Percentiles rank a stretch among this genome's conserved stretches.
phyloP scores from a whole-genome alignment of 768 basidiomycete genomes.

The Lactarius sp. region DNA sequence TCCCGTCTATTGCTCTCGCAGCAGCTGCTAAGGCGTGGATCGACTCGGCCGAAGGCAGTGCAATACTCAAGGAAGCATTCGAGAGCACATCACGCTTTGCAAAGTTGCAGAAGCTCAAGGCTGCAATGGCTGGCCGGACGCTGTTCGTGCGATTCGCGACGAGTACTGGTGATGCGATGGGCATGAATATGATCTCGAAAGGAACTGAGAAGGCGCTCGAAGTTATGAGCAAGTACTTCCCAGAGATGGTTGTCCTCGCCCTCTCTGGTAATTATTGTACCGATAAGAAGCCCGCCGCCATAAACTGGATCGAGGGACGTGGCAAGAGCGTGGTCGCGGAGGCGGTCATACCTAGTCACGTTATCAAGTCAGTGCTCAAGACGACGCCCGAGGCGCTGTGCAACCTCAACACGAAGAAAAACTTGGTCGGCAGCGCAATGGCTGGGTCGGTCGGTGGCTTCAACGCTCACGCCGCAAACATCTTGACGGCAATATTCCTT shows the following conservation, averaged over 20 bases:
- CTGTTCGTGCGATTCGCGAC: slow-evolving; percentile 92
- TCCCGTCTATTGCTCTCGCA: slow-evolving; percentile 74
- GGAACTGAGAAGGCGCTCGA: slow-evolving; percentile 94
- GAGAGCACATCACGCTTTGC: slow-evolving; percentile 95
- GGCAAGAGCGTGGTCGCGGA: slow-evolving; percentile 98
- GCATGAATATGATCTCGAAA: slow-evolving; percentile 99
- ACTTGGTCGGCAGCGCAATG: slow-evolving; percentile 95
- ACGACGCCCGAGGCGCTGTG: slow-evolving; percentile 87
- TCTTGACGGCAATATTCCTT: slow-evolving; percentile 90
- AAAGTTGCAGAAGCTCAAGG: slow-evolving; percentile 77
- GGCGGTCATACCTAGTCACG: slow-evolving; percentile 82
- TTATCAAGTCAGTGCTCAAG: slow-evolving; percentile 90
- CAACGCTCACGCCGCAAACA: slow-evolving; percentile 98
- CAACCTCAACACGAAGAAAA: slow-evolving; percentile 95
- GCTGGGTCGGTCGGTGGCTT: slow-evolving; percentile 97
- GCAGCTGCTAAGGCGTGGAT: slow-evolving; percentile 87
- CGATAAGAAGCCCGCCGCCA: slow-evolving; percentile 99
- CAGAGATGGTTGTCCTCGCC: slow-evolving; percentile 86
- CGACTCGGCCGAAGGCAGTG: slow-evolving; percentile 74
- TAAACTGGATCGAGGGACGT: slow-evolving; percentile 99
- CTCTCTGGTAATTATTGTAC: slow-evolving; percentile 98
- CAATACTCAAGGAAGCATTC: slow-evolving; percentile 74
- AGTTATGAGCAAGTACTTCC: slow-evolving; percentile 70
- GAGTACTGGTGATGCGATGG: slow-evolving; percentile 97
- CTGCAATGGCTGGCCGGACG: slow-evolving; percentile 88